Evolutionary conservation across 2,329 filamentous ascomycete species (phyloP).

Genomic region (Westerdykella ornata): DNA sequence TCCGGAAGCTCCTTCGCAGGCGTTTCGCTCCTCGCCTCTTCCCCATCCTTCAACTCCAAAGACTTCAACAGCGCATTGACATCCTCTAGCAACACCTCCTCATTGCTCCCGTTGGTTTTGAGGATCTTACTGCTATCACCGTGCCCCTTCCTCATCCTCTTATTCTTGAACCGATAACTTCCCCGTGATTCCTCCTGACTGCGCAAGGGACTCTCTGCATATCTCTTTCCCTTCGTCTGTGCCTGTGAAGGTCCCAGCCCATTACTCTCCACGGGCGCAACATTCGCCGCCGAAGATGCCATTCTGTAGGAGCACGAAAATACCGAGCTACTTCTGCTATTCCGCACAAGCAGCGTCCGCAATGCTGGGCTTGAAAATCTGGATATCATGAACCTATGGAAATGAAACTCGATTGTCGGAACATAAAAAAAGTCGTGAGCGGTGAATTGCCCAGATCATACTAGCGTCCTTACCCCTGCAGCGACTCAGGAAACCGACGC

Average conservation of each 20-base stretch:
- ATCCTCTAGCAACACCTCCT: constrained; percentile 45
- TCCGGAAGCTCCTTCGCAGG: constrained; percentile 50
- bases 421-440: constrained; percentile 14
- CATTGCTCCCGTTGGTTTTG: constrained; percentile 42
- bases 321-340: too few species aligned
- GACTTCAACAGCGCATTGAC: constrained; percentile 40
- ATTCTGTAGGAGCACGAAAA: constrained; percentile 19
- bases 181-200: constrained; percentile 31
- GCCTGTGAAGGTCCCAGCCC: constrained; percentile 15
- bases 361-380: constrained; percentile 12
- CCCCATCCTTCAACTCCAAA: constrained; percentile 14
- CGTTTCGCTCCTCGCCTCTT: constrained; percentile 1
- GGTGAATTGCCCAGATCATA: constrained; percentile 15
- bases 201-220: constrained; percentile 27
- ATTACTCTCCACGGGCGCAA: constrained; percentile 26
- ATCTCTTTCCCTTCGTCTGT: constrained; percentile 18
- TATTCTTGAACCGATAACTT: constrained; percentile 40
- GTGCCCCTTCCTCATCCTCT: constrained; percentile 43
- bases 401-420: background rate
- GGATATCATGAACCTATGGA: constrained; percentile 9
- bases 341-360: constrained; percentile 18
- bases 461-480: too few species aligned
- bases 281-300: constrained; percentile 29
- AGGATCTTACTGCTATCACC: constrained; percentile 30
- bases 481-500: background rate